Evolutionary conservation across 139 green algal species (phyloP).

Genomic region (Nannochloris sp.): DNA sequence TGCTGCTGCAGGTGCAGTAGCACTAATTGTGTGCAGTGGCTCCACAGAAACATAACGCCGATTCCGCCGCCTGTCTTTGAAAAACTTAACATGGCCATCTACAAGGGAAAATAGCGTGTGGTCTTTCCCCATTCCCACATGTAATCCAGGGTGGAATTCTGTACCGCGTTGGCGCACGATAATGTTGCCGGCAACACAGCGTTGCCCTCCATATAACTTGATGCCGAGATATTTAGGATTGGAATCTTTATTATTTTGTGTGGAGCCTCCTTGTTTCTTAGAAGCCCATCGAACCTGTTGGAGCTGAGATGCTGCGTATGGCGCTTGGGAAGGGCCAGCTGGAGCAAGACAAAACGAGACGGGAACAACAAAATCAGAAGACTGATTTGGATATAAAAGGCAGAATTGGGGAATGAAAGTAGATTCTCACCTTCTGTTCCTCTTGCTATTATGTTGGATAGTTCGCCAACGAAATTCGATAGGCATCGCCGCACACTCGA

Average conservation of each 20-base stretch:
- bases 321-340: background rate
- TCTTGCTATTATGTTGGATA: background rate
- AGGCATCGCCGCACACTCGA: no score
- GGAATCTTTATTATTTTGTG: conserved; percentile 75
- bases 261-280: conserved; percentile 76
- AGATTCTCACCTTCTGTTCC: background rate
- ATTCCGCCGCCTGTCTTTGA: conserved; percentile 21
- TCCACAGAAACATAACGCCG: conserved; percentile 17
- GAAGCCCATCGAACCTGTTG: conserved; percentile 34
- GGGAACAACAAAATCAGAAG: background rate
- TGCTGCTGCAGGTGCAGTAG: conserved; percentile 2
- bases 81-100: conserved; percentile 65
- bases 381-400: background rate
- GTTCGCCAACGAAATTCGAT: no score
- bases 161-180: conserved; percentile 89
- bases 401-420: background rate
- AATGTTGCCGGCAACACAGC: conserved; percentile 79
- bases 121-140: conserved; percentile 79
- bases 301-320: background rate
- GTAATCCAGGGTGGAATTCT: conserved; percentile 70
- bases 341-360: no score
- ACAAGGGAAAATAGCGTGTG: conserved; percentile 83
- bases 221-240: conserved; percentile 84
- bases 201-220: conserved; percentile 78
- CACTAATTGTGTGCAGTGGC: background rate